phyloP scores from a whole-genome alignment of 495 filamentous ascomycete species.

The Clavariopsis aquatica region DNA sequence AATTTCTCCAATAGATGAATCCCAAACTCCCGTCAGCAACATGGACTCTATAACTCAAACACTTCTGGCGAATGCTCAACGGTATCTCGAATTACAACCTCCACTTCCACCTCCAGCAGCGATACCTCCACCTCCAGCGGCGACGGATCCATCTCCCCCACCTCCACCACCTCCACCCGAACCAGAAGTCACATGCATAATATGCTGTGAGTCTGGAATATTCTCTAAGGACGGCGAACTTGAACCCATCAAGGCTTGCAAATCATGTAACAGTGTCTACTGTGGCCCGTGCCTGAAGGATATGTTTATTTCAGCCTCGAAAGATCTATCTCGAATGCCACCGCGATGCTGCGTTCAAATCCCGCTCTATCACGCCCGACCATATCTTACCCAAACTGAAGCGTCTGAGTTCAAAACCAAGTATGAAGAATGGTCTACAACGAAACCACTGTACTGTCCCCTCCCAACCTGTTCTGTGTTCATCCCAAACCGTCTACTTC shows the following conservation, averaged over 20 bases:
- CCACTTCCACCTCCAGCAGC: slow-evolving; percentile 2
- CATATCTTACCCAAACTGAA: slow-evolving; percentile 28
- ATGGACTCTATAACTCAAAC: background rate
- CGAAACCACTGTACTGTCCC: slow-evolving; percentile 43
- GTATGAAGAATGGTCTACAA: slow-evolving; percentile 43
- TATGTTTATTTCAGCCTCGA: slow-evolving; percentile 40
- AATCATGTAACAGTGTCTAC: slow-evolving; percentile 34
- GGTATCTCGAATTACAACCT: background rate
- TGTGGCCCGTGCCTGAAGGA: slow-evolving; percentile 37
- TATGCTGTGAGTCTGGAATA: slow-evolving; percentile 22
- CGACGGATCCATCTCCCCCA: background rate
- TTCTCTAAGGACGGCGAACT: slow-evolving; percentile 11
- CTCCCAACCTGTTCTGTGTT: slow-evolving; percentile 41
- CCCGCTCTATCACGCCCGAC: slow-evolving; percentile 35
- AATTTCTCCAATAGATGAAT: background rate
- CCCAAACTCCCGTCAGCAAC: background rate
- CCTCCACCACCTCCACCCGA: background rate
- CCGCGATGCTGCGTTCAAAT: slow-evolving; percentile 40
- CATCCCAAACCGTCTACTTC: slow-evolving; percentile 37
- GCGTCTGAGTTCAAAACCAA: slow-evolving; percentile 34
- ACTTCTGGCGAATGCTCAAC: background rate
- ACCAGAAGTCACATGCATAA: slow-evolving; percentile 22
- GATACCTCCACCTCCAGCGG: background rate
- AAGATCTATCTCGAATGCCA: slow-evolving; percentile 39
- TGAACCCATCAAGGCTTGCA: slow-evolving; percentile 33